Conservation (phyloP, 2,329 filamentous ascomycete species). For the Nothopassalora personata region DNA sequence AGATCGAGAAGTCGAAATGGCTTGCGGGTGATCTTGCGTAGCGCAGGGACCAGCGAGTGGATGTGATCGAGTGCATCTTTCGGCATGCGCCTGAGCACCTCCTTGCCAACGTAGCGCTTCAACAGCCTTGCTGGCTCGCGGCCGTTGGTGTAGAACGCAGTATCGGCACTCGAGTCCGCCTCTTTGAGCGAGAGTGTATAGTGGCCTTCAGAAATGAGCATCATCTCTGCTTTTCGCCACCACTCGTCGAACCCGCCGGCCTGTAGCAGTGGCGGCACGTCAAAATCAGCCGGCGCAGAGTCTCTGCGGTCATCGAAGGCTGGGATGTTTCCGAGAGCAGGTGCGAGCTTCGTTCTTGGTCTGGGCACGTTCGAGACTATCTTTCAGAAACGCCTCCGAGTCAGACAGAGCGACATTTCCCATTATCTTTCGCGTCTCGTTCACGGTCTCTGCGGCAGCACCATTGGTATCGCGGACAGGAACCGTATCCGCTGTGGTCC, state of each 20-base stretch:
- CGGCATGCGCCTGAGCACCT: not conserved
- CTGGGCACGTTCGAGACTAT: not conserved
- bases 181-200: not conserved
- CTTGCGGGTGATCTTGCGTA: not conserved
- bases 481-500: not conserved
- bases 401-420: not conserved
- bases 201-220: not conserved
- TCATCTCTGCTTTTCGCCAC: not conserved
- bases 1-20: not conserved
- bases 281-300: not conserved
- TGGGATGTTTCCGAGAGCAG: not conserved
- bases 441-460: not conserved
- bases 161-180: not conserved
- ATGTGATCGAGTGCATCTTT: not conserved
- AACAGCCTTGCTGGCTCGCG: not conserved
- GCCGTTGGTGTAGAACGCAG: not conserved
- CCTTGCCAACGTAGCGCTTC: not conserved
- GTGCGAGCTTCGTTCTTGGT: not conserved
- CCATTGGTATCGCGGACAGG: not conserved
- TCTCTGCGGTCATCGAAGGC: not conserved
- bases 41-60: not conserved
- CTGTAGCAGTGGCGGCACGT: not conserved
- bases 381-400: not conserved
- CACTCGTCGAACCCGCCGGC: not conserved
- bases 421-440: not conserved